These are phyloP conservation scores for Cyberlindnera misumaiensis DNA, from an alignment of 805 yeast species.

Conservation along the genomic window DNA sequence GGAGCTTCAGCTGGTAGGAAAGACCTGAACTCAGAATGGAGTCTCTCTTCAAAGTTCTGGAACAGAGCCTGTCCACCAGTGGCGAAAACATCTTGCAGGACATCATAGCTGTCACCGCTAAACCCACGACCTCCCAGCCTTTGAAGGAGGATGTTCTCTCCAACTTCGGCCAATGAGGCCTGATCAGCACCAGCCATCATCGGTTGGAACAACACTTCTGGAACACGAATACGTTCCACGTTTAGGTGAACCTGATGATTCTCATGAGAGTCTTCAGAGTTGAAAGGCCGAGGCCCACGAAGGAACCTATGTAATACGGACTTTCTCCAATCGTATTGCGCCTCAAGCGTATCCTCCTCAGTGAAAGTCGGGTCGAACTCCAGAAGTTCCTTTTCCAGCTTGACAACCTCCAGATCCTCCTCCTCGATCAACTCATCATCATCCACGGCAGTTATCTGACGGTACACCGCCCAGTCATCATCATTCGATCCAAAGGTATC, in stretches of 20 bases:
- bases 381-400: slow-evolving; percentile 67
- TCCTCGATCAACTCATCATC: slow-evolving; percentile 79
- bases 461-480: slow-evolving; percentile 90
- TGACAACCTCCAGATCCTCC: slow-evolving; percentile 51
- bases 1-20: slow-evolving; percentile 65
- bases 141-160: slow-evolving; percentile 56
- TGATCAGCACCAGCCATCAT: slow-evolving; percentile 92
- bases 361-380: slow-evolving; percentile 82
- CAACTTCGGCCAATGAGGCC: slow-evolving; percentile 82
- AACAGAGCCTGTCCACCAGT: slow-evolving; percentile 81
- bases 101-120: slow-evolving; percentile 45
- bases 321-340: slow-evolving; percentile 78
- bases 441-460: slow-evolving; percentile 69
- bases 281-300: slow-evolving; percentile 85
- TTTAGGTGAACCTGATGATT: slow-evolving; percentile 88
- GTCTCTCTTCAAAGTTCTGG: slow-evolving; percentile 58
- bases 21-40: slow-evolving; percentile 60
- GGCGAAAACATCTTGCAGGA: slow-evolving; percentile 61
- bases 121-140: slow-evolving; percentile 52
- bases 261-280: slow-evolving; percentile 76
- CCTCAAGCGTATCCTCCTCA: slow-evolving; percentile 76
- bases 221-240: slow-evolving; percentile 84
- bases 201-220: slow-evolving; percentile 91
- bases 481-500: slow-evolving; percentile 95
- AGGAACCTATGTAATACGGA: slow-evolving; percentile 75